Base-by-base conservation (phyloP, 2,329 filamentous ascomycete species). In the Penicillium brevicompactum region DNA sequence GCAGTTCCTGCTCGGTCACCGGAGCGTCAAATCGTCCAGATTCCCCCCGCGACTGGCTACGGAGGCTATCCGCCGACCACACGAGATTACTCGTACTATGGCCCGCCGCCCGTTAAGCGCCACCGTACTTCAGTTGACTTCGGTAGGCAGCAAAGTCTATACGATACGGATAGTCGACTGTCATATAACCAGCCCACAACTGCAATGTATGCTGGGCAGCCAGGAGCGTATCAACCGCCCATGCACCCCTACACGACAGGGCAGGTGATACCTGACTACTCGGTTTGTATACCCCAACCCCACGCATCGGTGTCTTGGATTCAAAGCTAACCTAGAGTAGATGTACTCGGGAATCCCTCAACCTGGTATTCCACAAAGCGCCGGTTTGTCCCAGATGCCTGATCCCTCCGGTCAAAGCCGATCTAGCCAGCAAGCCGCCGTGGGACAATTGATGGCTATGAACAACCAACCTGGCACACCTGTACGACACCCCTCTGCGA, bases 41-140 rank as follows among this genome's bases (percentile, higher is more conserved):
- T 75, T 49, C 61, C 70, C 30, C 65, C 65, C 27, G 67, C 64
- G 40, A 60, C 65, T n/a, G 55, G 56, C 16, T 73, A 68, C 50
- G 53, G 62, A 21, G 68, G 67, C 5, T 75, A 75, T 56, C 67
- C 72, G 31, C 49, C 70, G 27, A 42, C 70, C 18, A 59, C 55
- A 51, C 57, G 69, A 56, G 74, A 76, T 44, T 76, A 75, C 47
- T 53, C 61, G 13, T 74, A 73, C 49, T 73, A 73, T 46, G 64
- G 65, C 6, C 67, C 60, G 27, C 67, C 53, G 27, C 62, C 74
- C 2, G 65, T 69, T 42, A 76, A 76, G 55, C 73, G 74, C 18
- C 67, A 73, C 54, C 72, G 74, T 22, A 75, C 73, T 14, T 75
- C 74, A 4, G 63, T 75, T 9, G 74, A 76, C 38, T 70, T 70